These are phyloP conservation scores for Aspergillus uvarum DNA, from an alignment of 2,329 filamentous ascomycete species.

Conservation along the genomic window DNA sequence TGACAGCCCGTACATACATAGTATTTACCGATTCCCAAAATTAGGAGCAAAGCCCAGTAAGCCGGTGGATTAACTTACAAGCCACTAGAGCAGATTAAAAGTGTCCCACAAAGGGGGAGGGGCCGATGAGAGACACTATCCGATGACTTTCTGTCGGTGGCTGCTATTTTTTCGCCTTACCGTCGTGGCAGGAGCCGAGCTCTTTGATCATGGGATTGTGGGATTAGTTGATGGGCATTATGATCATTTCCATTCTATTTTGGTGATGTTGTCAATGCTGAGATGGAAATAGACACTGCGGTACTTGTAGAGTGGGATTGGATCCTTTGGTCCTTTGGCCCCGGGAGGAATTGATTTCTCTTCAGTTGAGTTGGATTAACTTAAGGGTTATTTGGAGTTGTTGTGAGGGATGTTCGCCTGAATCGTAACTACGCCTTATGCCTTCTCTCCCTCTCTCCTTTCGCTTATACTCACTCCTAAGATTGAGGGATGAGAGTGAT, in stretches of 20 bases:
- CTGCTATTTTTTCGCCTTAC: neutral
- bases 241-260: no score
- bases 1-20: neutral
- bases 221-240: no score
- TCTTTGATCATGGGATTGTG: no score
- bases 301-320: no score
- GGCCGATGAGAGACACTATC: neutral
- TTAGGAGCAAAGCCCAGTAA: neutral
- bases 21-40: neutral
- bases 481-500: neutral
- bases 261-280: no score
- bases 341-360: no score
- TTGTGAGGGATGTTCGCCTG: no score
- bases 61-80: neutral
- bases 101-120: slow-evolving; percentile 2
- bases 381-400: no score
- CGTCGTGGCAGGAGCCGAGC: no score
- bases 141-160: neutral
- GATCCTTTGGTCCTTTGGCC: no score
- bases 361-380: neutral
- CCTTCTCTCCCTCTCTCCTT: neutral
- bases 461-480: neutral
- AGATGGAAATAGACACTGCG: no score
- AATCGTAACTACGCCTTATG: no score
- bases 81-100: slow-evolving; percentile 4